Evolutionary conservation across 495 filamentous ascomycete genomes (phyloP), one percentile per base, ranked within the genome.

Genomic region (Penicillium parvum): DNA sequence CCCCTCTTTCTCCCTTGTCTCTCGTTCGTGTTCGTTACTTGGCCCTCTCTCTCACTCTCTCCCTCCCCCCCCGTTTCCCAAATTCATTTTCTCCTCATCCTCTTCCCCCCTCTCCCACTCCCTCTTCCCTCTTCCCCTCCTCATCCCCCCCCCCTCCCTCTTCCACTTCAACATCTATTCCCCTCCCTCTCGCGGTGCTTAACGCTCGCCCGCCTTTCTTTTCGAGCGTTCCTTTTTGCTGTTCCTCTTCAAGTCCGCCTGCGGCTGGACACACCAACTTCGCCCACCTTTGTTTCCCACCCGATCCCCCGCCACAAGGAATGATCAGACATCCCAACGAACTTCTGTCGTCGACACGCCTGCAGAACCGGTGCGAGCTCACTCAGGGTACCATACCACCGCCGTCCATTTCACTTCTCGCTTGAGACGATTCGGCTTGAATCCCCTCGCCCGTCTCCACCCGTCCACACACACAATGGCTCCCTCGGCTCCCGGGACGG

Each of bases 401-500:
- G 61, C 61, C 59, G 55, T 64, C 56, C 43, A 52, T 64, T 60
- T 58, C 60, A 47, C 45, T 59, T 36, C 40, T 50, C 37, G 50
- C 53, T 55, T 75, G 69, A 72, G 63, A 69, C 65, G 59, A 69
- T 49, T 46, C 43, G 32, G 15, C 33, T 16, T 23, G 15, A 37
- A n/a, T 28, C 15, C n/a, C n/a, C n/a, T n/a, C n/a, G n/a, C n/a
- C n/a, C n/a, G n/a, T n/a, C n/a, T n/a, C n/a, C n/a, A n/a, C n/a
- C n/a, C 17, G 28, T 61, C 69, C 43, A 54, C 57, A 49, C 58
- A 57, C 57, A 69, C 49, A n/a, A 74, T 72, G 69, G 64, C 64
- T 61, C 68, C 68, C 41, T 66, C 57, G 47, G 83, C 83, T 73
- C 77, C 82, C 50, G 78, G 73, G 70, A 75, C 81, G 60, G 82